Conservation (phyloP, 2,329 filamentous ascomycete genomes). For the Colletotrichum higginsianum region DNA sequence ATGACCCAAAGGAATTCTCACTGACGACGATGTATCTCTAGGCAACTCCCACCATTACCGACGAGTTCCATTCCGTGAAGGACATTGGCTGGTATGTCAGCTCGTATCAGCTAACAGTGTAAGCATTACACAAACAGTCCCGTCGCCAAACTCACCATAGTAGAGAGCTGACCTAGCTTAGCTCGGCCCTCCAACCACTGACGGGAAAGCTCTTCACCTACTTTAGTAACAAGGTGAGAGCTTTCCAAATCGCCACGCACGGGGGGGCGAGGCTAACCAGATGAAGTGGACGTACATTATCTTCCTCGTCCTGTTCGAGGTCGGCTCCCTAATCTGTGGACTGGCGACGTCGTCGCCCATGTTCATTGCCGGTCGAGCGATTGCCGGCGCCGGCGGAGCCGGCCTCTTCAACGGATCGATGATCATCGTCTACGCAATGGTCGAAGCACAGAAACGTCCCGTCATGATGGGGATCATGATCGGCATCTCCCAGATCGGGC, state of each 20-base stretch:
- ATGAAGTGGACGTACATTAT: constrained; percentile 48
- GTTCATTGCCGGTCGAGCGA: constrained; percentile 65
- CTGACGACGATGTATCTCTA: neutral
- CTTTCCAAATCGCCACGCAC: too few relatives aligned
- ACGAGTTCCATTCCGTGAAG: constrained; percentile 62
- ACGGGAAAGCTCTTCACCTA: constrained; percentile 66
- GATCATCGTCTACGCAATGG: constrained; percentile 51
- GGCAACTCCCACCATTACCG: constrained; percentile 65
- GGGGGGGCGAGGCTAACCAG: constrained; percentile 2
- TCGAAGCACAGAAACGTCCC: constrained; percentile 48
- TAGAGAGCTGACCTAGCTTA: constrained; percentile 43
- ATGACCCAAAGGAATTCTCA: too few relatives aligned
- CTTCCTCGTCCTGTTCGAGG: constrained; percentile 51
- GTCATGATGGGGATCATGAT: constrained; percentile 51
- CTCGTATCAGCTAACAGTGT: constrained; percentile 64
- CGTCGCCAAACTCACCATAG: too few relatives aligned
- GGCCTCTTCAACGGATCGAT: constrained; percentile 57
- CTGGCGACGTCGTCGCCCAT: constrained; percentile 58
- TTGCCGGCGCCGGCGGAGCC: constrained; percentile 61
- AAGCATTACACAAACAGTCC: constrained; percentile 51
- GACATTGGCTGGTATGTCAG: constrained; percentile 71
- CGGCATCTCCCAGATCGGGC: constrained; percentile 57
- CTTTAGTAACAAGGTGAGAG: constrained; percentile 52
- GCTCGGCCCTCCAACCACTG: constrained; percentile 65
- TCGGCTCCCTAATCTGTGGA: constrained; percentile 65